Conservation (phyloP, 2,329 filamentous ascomycete species). For the Aspergillus thermomutatus region DNA sequence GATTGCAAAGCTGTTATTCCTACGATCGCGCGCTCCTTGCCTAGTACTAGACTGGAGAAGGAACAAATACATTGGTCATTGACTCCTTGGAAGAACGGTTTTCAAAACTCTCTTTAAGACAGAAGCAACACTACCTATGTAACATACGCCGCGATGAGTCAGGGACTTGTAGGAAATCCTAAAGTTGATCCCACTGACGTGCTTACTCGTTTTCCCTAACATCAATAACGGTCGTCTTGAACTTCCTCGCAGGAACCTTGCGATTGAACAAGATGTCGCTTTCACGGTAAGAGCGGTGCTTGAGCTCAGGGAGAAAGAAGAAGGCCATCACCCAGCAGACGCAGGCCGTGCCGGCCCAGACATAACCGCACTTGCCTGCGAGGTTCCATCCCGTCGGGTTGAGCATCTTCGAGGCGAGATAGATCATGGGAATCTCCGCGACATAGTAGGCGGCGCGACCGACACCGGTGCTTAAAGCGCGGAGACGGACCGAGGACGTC, state of each 20-base stretch:
- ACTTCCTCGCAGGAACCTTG: constrained; percentile 42
- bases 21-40: no score
- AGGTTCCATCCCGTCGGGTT: constrained; percentile 41
- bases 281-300: constrained; percentile 46
- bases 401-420: constrained; percentile 38
- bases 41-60: no score
- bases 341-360: constrained; percentile 45
- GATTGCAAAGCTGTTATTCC: no score
- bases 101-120: no score
- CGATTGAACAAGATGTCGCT: constrained; percentile 46
- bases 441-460: constrained; percentile 42
- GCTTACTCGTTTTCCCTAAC: constrained; percentile 34
- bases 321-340: constrained; percentile 42
- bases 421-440: constrained; percentile 43
- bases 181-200: no score
- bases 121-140: no score
- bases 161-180: no score
- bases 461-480: constrained; percentile 37
- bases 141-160: no score
- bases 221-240: constrained; percentile 44
- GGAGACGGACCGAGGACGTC: constrained; percentile 37
- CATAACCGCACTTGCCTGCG: constrained; percentile 47
- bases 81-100: no score
- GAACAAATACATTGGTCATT: no score
- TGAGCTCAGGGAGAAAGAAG: constrained; percentile 46